Conservation (phyloP, 768 basidiomycete species). For the Lactarius quietus region DNA sequence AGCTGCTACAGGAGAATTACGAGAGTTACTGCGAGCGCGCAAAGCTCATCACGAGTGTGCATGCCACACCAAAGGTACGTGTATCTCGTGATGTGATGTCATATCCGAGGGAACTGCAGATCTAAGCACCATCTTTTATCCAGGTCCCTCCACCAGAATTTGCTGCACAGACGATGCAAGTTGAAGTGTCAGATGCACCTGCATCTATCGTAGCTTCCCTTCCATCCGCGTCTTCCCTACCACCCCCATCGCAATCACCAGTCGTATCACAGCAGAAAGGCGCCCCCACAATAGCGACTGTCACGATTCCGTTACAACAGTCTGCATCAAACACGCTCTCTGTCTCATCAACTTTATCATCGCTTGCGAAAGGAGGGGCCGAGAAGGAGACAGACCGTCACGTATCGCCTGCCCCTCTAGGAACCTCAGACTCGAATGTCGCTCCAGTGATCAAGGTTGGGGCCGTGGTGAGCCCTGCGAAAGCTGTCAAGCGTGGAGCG, state of each 20-base stretch:
- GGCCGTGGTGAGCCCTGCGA: conserved; percentile 41
- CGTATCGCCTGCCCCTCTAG: conserved; percentile 63
- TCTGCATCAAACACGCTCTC: conserved; percentile 42
- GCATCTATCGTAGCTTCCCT: conserved; percentile 32
- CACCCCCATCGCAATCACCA: conserved; percentile 32
- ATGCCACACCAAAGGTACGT: conserved; percentile 77
- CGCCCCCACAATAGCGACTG: conserved; percentile 30
- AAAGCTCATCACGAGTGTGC: conserved; percentile 84
- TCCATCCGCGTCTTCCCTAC: conserved; percentile 33
- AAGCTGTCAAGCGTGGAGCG: conserved; percentile 68
- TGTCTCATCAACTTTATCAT: conserved; percentile 30
- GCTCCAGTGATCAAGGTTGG: conserved; percentile 24
- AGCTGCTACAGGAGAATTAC: conserved; percentile 86
- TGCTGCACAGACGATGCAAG: conserved; percentile 32
- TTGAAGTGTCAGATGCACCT: conserved; percentile 31
- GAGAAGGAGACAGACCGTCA: conserved; percentile 53
- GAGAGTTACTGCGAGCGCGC: conserved; percentile 84
- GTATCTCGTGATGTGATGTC: conserved; percentile 27
- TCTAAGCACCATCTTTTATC: neutral
- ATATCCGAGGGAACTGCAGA: neutral
- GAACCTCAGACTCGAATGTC: conserved; percentile 69
- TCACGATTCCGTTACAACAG: conserved; percentile 41
- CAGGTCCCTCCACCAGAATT: conserved; percentile 64
- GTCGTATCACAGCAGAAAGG: conserved; percentile 31
- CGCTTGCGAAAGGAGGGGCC: conserved; percentile 31